phyloP scores from a whole-genome alignment of 1,139 yeast species.

The Waltiozyma sp. region DNA sequence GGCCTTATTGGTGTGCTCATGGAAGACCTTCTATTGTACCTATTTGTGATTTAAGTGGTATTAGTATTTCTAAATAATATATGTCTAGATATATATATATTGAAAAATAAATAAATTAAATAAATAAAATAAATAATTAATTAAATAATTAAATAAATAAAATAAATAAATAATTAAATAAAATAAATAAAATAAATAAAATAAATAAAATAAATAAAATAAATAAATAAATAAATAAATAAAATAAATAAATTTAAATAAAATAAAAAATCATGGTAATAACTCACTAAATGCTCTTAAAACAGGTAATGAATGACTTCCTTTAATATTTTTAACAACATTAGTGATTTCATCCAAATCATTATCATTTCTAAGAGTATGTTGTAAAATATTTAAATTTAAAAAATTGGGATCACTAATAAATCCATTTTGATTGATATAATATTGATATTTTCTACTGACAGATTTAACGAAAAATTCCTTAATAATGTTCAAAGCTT shows the following conservation, averaged over 20 bases:
- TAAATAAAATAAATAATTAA: no score
- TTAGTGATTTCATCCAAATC: neutral
- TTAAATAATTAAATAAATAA: no score
- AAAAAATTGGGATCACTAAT: neutral
- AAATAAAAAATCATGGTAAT: neutral
- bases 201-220: no score
- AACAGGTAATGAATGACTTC: neutral
- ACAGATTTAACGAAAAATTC: neutral
- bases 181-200: no score
- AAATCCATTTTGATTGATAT: neutral
- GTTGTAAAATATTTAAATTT: neutral
- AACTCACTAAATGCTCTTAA: neutral
- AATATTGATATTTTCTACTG: neutral
- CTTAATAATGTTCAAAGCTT: neutral
- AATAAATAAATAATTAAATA: no score
- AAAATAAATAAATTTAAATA: no score
- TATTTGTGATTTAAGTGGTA: slow-evolving; percentile 22
- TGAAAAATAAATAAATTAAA: no score
- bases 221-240: no score
- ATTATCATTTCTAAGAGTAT: neutral
- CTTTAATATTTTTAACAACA: neutral
- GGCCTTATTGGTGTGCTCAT: slow-evolving; percentile 80
- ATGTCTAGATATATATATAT: no score
- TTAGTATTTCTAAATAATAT: no score
- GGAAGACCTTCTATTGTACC: slow-evolving; percentile 74